These are phyloP conservation scores for Echinochloa phyllopogon DNA, from an alignment of 176 grass and related monocot genomes.

Conservation along the genomic window DNA sequence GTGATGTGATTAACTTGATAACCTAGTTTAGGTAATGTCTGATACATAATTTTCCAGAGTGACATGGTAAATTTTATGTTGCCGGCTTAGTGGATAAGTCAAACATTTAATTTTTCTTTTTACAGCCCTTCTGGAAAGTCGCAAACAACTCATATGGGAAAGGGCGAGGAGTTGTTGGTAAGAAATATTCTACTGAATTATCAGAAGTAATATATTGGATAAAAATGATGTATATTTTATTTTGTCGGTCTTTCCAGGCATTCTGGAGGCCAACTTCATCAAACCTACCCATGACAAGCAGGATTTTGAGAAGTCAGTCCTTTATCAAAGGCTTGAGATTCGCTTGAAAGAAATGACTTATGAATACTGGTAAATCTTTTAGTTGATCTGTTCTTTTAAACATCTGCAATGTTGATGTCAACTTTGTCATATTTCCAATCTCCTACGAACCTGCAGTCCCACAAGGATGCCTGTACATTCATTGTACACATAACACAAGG, in stretches of 20 bases:
- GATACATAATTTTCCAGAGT: constrained; percentile 5
- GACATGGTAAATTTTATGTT: constrained; percentile 22
- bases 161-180: constrained; percentile 95
- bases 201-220: constrained; percentile 4
- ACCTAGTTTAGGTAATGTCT: constrained; percentile 11
- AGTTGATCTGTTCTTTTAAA: constrained; percentile 27
- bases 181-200: constrained; percentile 37
- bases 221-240: constrained; percentile 1
- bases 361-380: constrained; percentile 84
- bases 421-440: constrained; percentile 30
- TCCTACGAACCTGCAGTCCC: neutral
- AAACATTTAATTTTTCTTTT: constrained; percentile 34
- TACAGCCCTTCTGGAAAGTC: constrained; percentile 95
- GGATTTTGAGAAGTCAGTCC: constrained; percentile 94
- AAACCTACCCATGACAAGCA: constrained; percentile 99
- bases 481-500: constrained; percentile 9
- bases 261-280: constrained; percentile 87
- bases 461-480: neutral
- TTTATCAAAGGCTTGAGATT: constrained; percentile 90
- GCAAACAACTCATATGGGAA: constrained; percentile 94
- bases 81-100: neutral
- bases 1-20: constrained; percentile 12
- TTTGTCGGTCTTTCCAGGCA: constrained; percentile 57
- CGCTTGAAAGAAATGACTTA: constrained; percentile 99
- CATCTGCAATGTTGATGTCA: constrained; percentile 12